Conservation (phyloP, 768 basidiomycete species). For the Phallus indusiatus region DNA sequence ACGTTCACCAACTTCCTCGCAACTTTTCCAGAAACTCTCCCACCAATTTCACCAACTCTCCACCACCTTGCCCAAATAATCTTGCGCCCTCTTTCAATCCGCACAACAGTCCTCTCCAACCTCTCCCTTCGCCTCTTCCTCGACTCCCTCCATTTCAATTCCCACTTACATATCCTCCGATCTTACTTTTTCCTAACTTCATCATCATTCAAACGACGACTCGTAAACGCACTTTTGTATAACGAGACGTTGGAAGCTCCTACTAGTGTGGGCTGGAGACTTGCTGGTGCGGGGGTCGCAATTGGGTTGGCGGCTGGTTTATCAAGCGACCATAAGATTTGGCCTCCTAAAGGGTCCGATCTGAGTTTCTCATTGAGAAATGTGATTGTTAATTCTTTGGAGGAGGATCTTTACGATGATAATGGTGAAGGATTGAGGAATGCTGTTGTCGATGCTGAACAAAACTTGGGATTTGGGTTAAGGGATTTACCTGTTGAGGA, state of each 20-base stretch:
- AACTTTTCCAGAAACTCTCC: slow-evolving; percentile 49
- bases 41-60: slow-evolving; percentile 56
- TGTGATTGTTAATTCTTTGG: slow-evolving; percentile 76
- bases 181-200: slow-evolving; percentile 69
- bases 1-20: slow-evolving; percentile 40
- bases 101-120: slow-evolving; percentile 54
- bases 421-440: slow-evolving; percentile 13
- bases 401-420: slow-evolving; percentile 16
- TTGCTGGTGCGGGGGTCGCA: slow-evolving; percentile 13
- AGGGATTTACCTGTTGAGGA: slow-evolving; percentile 57
- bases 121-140: slow-evolving; percentile 63
- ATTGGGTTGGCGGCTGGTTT: slow-evolving; percentile 66
- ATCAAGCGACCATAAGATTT: slow-evolving; percentile 54
- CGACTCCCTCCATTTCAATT: slow-evolving; percentile 54
- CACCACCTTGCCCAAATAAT: slow-evolving; percentile 52
- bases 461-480: slow-evolving; percentile 69
- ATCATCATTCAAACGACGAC: slow-evolving; percentile 60
- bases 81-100: slow-evolving; percentile 49
- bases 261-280: neutral
- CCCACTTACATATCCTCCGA: slow-evolving; percentile 59
- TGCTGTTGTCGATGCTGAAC: slow-evolving; percentile 23
- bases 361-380: slow-evolving; percentile 75
- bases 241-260: slow-evolving; percentile 43
- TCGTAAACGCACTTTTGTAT: slow-evolving; percentile 67
- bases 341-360: slow-evolving; percentile 85